Percentiles rank a stretch among this genome's conserved stretches.
Conservation (phyloP, 176 grass and related monocot species). For the Ananas comosus region DNA sequence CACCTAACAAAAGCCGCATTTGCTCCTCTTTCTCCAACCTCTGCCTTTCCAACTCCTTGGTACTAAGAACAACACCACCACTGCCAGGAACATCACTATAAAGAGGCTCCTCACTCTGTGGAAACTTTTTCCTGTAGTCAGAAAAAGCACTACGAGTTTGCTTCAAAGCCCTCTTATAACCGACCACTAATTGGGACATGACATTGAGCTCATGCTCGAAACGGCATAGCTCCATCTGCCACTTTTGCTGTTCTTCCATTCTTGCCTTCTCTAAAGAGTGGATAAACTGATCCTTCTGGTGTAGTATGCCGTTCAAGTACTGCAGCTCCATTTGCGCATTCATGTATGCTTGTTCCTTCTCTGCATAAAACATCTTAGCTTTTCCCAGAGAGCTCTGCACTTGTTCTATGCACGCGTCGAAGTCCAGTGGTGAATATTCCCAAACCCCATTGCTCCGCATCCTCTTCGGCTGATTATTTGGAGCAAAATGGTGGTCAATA, state of each 20-base stretch:
- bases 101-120: constrained; percentile 34
- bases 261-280: constrained; percentile 43
- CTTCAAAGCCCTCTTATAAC: constrained; percentile 53
- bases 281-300: constrained; percentile 52
- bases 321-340: constrained; percentile 39
- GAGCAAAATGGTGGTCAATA: constrained; percentile 35
- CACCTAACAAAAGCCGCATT: constrained; percentile 12
- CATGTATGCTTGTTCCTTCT: constrained; percentile 47
- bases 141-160: constrained; percentile 32
- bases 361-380: constrained; percentile 38
- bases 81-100: constrained; percentile 44
- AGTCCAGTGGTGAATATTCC: constrained; percentile 25
- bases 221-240: constrained; percentile 42
- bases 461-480: constrained; percentile 49
- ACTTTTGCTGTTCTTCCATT: constrained; percentile 54
- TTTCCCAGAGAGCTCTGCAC: constrained; percentile 25
- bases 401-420: constrained; percentile 33
- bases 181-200: constrained; percentile 44
- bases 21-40: constrained; percentile 35
- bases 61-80: constrained; percentile 59
- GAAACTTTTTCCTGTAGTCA: constrained; percentile 56
- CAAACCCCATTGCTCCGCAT: constrained; percentile 22
- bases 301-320: constrained; percentile 29
- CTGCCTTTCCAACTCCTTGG: constrained; percentile 53
- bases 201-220: constrained; percentile 71